A percentile compares a stretch with the other conserved stretches of the same genome.
Evolutionary conservation across 2,329 filamentous ascomycete species (phyloP).

Genomic region (Xylariaceae sp.): DNA sequence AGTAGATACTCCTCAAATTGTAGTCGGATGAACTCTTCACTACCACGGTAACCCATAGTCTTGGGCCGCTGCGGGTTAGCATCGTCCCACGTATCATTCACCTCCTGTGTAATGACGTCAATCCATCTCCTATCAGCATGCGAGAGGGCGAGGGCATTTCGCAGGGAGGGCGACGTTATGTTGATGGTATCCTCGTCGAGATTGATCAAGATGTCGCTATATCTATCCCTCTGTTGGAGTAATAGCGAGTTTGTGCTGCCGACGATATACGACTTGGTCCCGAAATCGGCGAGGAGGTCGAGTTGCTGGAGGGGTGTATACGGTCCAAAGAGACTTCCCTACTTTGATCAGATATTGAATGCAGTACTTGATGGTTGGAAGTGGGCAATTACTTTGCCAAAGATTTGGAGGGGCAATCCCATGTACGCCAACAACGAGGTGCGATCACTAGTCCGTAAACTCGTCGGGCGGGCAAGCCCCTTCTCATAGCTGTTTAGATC

Average conservation of each 20-base stretch:
- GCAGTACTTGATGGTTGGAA: not conserved
- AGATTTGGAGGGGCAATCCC: conserved; percentile 91
- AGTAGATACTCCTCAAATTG: conserved; percentile 97
- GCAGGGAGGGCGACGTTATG: conserved; percentile 76
- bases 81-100: conserved; percentile 96
- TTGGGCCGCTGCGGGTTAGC: conserved; percentile 84
- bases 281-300: conserved; percentile 86
- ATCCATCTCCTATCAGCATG: conserved; percentile 93
- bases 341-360: conserved; percentile 8
- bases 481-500: conserved; percentile 80
- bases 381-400: conserved; percentile 67
- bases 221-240: conserved; percentile 89
- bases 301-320: conserved; percentile 96
- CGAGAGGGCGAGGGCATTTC: conserved; percentile 71
- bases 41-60: conserved; percentile 89
- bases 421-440: conserved; percentile 87
- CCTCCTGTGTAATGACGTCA: conserved; percentile 86
- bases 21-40: conserved; percentile 93
- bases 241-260: conserved; percentile 94
- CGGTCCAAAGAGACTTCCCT: conserved; percentile 91
- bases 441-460: conserved; percentile 85
- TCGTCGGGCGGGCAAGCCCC: conserved; percentile 71
- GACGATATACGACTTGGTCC: conserved; percentile 95
- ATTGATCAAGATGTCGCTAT: conserved; percentile 95
- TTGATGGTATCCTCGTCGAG: conserved; percentile 85